Base-by-base conservation (phyloP, 805 yeast genomes). In the Candida awuae region DNA sequence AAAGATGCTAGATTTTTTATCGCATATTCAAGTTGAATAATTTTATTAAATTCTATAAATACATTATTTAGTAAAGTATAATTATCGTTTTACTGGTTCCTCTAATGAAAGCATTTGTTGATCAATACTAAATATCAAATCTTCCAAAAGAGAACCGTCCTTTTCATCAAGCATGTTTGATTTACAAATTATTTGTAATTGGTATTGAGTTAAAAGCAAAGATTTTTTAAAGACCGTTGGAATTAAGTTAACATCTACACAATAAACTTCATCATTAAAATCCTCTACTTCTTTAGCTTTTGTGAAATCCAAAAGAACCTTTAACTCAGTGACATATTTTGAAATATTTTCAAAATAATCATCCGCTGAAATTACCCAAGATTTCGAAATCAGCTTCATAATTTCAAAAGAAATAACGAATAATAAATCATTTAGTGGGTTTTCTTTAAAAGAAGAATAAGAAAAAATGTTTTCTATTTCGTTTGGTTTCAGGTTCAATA, bases 1-100 rank as follows among this genome's bases (percentile, higher is more conserved):
- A 22, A 80, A 77, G 49, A 65, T 75, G 46, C 57, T 83, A 51
- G 74, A 69, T 35, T 70, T 69, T 35, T 56, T 83, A 40, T 73
- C 75, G 1, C 86, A 82, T 54, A 56, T 81, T 4, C 61, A 64
- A 28, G 80, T 80, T 4, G 69, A 56, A 34, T 58, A 23, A 33
- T 4, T 18, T n/a, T n/a, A n/a, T n/a, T n/a, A n/a, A n/a, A n/a
- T n/a, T n/a, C n/a, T n/a, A n/a, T n/a, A n/a, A n/a, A n/a, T n/a
- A n/a, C n/a, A n/a, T n/a, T n/a, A n/a, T n/a, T n/a, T n/a, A n/a
- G n/a, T n/a, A n/a, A n/a, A n/a, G n/a, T n/a, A n/a, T n/a, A n/a
- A n/a, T n/a, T n/a, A n/a, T n/a, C n/a, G n/a, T n/a, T n/a, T n/a
- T n/a, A n/a, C n/a, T n/a, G n/a, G n/a, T n/a, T n/a, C n/a, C n/a